Base-by-base conservation (phyloP, 257 asterid genomes). In the Coffea canephora region DNA sequence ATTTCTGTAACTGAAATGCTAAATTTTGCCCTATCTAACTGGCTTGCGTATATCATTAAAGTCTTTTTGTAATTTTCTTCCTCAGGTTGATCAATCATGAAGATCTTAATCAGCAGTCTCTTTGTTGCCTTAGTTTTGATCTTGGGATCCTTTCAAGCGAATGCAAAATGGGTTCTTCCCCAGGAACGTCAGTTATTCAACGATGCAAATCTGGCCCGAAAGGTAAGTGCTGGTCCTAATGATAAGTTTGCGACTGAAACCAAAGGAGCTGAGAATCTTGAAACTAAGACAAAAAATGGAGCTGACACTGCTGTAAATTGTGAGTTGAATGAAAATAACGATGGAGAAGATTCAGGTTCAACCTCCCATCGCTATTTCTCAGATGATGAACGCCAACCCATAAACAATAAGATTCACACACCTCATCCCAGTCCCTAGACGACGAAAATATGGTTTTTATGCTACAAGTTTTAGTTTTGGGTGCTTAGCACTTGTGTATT, bases 111-210 rank as follows among this genome's bases (percentile, higher is more conserved):
- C 0, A 57, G 15, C 43, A 39, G 43, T n/a, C 3, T 72, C 76
- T 48, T 49, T 6, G 25, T 49, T 14, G 64, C 64, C 57, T 36
- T 72, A 5, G n/a, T 49, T 49, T 9, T 72, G 36, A 25, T 49
- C 36, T 49, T 49, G 45, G 76, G 45, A 49, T 48, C 64, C 48
- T 72, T 25, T 43, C 62, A 48, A 48, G 59, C 76, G 64, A 49
- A 48, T 72, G 76, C 76, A 5, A 49, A 14, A 72, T 13, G 45
- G 62, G 76, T 48, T 48, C 27, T 72, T 48, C 45, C 15, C 21
- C n/a, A 72, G 21, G 76, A 72, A 48, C 76, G 64, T 72, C 50
- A 36, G 71, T 46, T 67, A 14, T 36, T 34, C 48, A 34, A 46
- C 16, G 48, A 67, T 67, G 71, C n/a, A 67, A 67, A 67, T 6